Base-by-base conservation (phyloP, 2,329 filamentous ascomycete species). In the Penicillium occitanis region DNA sequence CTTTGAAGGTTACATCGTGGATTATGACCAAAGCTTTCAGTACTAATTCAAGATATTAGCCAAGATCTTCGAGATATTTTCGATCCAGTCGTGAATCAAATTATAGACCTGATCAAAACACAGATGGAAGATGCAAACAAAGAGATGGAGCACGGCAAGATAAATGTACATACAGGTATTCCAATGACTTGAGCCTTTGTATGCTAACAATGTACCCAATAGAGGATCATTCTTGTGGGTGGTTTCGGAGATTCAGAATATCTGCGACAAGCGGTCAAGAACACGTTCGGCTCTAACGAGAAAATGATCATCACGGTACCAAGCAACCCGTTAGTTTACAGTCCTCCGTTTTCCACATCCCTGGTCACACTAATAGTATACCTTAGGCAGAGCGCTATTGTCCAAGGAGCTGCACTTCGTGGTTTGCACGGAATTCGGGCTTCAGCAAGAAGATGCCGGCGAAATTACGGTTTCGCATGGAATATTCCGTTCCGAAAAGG, bases 221-320 rank as follows among this genome's bases (percentile, higher is more conserved):
- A 48, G 44, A 48, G 44, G 25, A 48, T 48, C 19, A 48, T 48
- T 14, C 44, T 48, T 14, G 61, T 63, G 10, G 61, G 61, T 19
- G 61, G 61, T 10, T 63, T 63, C 13, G 61, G 40, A 19, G 50
- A 63, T 19, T 63, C 61, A 1, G 61, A 63, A 57, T 63, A 63
- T 63, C 28, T 63, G 4, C 40, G 35, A 30, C 51, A 58, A 44
- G 13, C 8, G 2, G 3, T 63, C 19, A 42, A 14, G 5, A 25
- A 10, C 22, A 22, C 17, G 6, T 63, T 63, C n/a, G 40, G 40
- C 3, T 19, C 35, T 17, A 17, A 22, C 5, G 37, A 35, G n/a
- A 30, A 17, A 6, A 30, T 63, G 2, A 35, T 7, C 17, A 63
- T 63, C 25, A 63, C 61, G 7, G 8, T 63, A 30, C 61, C 61